Evolutionary conservation across 2,329 filamentous ascomycete species (phyloP).

Genomic region (Trichoderma breve): DNA sequence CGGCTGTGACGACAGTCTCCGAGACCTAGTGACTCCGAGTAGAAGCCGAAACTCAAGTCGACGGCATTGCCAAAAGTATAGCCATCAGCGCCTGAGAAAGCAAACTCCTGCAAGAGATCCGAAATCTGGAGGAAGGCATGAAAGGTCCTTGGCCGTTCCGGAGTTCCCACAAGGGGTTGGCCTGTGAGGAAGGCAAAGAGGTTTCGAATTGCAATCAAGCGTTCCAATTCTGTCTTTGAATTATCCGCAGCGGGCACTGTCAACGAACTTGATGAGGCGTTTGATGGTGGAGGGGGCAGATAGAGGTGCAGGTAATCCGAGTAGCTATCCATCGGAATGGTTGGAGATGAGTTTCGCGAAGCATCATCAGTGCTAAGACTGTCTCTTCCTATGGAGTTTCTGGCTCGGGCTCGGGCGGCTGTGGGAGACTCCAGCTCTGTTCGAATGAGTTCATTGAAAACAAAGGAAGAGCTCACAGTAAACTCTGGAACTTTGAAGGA

Average conservation of each 20-base stretch:
- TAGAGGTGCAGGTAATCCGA: slow-evolving; percentile 50
- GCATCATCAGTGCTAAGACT: slow-evolving; percentile 52
- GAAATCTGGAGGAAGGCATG: slow-evolving; percentile 55
- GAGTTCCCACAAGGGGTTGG: slow-evolving; percentile 61
- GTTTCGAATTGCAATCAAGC: slow-evolving; percentile 59
- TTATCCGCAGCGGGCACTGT: slow-evolving; percentile 34
- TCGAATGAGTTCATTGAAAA: slow-evolving; percentile 54
- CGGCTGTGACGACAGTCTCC: slow-evolving; percentile 78
- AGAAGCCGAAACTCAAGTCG: slow-evolving; percentile 66
- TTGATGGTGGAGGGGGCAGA: slow-evolving; percentile 47
- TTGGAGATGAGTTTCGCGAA: slow-evolving; percentile 37
- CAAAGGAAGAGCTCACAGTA: slow-evolving; percentile 52
- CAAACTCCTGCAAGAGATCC: slow-evolving; percentile 53
- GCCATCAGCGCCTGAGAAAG: slow-evolving; percentile 56
- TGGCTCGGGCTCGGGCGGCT: slow-evolving; percentile 35
- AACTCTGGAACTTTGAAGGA: slow-evolving; percentile 61
- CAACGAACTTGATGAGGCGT: slow-evolving; percentile 33
- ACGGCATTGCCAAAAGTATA: slow-evolving; percentile 59
- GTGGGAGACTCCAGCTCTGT: slow-evolving; percentile 40
- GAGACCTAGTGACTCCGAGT: slow-evolving; percentile 72
- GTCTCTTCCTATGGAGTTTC: slow-evolving; percentile 48
- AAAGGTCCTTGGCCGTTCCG: slow-evolving; percentile 51
- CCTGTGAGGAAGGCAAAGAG: slow-evolving; percentile 64
- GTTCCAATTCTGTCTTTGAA: slow-evolving; percentile 47
- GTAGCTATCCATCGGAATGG: slow-evolving; percentile 36